Evolutionary conservation across 768 basidiomycete species (phyloP).

Genomic region (Galerina sulciceps): DNA sequence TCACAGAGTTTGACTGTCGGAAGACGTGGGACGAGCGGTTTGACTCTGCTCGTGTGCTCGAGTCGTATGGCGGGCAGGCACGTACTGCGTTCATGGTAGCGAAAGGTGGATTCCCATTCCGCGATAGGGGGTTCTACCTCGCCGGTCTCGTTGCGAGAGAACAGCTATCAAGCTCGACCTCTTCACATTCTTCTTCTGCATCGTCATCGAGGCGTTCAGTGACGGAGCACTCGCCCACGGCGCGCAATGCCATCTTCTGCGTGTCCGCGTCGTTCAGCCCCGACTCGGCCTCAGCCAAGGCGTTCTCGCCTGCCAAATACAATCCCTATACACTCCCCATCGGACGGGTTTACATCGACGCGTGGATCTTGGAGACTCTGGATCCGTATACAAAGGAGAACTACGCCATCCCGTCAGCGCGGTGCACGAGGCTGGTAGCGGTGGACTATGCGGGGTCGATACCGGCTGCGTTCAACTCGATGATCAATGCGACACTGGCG

Average conservation of each 20-base stretch:
- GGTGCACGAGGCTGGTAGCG: constrained; percentile 83
- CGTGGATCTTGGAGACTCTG: constrained; percentile 95
- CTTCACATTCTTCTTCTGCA: constrained; percentile 11
- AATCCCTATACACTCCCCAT: constrained; percentile 77
- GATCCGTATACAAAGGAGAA: constrained; percentile 95
- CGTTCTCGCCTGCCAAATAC: constrained; percentile 68
- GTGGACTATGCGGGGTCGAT: constrained; percentile 88
- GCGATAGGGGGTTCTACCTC: constrained; percentile 85
- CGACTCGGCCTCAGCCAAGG: constrained; percentile 52
- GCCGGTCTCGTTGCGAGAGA: constrained; percentile 76
- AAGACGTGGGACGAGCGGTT: constrained; percentile 89
- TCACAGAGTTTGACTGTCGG: constrained; percentile 72
- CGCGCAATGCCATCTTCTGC: constrained; percentile 73
- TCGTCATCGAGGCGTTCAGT: constrained; percentile 45
- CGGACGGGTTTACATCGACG: constrained; percentile 86
- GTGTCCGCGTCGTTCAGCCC: constrained; percentile 85
- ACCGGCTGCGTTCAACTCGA: constrained; percentile 82
- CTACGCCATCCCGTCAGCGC: constrained; percentile 91
- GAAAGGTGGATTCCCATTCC: constrained; percentile 87
- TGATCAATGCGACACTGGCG: constrained; percentile 81
- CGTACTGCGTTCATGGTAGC: constrained; percentile 73
- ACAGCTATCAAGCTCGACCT: constrained; percentile 30
- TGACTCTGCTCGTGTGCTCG: constrained; percentile 68
- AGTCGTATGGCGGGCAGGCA: constrained; percentile 78
- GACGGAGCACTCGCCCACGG: constrained; percentile 34